Evolutionary conservation across 768 basidiomycete genomes (phyloP).

Genomic region (Auriscalpium vulgare): DNA sequence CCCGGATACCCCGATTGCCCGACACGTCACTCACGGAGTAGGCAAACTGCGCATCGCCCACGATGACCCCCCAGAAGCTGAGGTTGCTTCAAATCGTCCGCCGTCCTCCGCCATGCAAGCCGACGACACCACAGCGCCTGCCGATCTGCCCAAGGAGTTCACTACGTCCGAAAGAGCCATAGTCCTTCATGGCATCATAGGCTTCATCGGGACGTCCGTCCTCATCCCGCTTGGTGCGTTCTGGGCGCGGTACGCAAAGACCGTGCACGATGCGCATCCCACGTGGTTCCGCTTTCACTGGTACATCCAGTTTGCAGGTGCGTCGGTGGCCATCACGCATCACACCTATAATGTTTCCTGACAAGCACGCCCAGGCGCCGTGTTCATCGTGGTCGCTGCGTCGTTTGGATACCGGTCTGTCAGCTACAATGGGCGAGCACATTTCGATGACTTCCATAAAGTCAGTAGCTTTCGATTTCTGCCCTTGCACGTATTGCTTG

Average conservation of each 20-base stretch:
- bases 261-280: neutral
- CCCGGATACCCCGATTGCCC: conserved; percentile 33
- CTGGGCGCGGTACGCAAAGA: conserved; percentile 43
- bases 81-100: no score
- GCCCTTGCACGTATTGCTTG: no score
- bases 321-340: neutral
- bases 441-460: conserved; percentile 42
- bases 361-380: neutral
- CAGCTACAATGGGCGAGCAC: conserved; percentile 11
- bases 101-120: no score
- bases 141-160: conserved; percentile 5
- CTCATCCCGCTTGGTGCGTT: conserved; percentile 52
- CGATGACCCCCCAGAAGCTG: no score
- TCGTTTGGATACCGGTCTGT: conserved; percentile 20
- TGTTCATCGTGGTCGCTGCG: neutral
- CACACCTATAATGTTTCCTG: neutral
- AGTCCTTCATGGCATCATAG: conserved; percentile 45
- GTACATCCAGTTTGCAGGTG: neutral
- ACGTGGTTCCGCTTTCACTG: neutral
- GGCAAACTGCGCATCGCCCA: conserved; percentile 22
- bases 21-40: conserved; percentile 40
- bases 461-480: conserved; percentile 19
- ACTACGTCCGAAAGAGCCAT: conserved; percentile 34
- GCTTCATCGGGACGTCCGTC: conserved; percentile 45
- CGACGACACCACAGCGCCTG: conserved; percentile 19